Evolutionary conservation across 208 protist genomes (phyloP).

Genomic region (Leishmania aethiopica): DNA sequence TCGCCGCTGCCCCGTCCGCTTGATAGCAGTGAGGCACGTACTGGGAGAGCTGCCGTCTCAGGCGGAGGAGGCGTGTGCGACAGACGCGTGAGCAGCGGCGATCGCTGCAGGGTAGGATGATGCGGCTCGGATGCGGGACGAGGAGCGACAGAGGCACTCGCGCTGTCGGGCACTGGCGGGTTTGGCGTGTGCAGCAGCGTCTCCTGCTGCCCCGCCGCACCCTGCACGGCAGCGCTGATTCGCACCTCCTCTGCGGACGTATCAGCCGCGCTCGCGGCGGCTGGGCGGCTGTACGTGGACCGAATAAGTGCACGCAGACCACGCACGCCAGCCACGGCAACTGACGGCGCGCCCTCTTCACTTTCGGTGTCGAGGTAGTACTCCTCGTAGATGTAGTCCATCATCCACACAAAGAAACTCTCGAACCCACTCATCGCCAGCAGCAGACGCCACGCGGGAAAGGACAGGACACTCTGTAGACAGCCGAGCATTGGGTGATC

Average conservation of each 20-base stretch:
- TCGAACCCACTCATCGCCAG: constrained; percentile 82
- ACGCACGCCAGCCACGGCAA: constrained; percentile 64
- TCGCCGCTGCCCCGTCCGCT: background rate
- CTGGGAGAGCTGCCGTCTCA: background rate
- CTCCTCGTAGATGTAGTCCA: constrained; percentile 86
- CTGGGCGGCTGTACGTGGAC: constrained; percentile 48
- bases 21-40: background rate
- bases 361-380: constrained; percentile 49
- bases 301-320: constrained; percentile 71
- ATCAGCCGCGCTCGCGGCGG: background rate
- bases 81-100: background rate
- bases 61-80: constrained; percentile 8
- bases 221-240: background rate
- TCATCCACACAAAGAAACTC: constrained; percentile 79
- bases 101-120: background rate
- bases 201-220: background rate
- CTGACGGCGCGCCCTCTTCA: constrained; percentile 15
- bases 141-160: background rate
- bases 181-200: background rate
- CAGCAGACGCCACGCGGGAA: constrained; percentile 77
- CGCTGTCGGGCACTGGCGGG: background rate
- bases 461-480: constrained; percentile 65
- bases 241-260: background rate
- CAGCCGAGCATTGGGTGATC: background rate
- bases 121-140: constrained; percentile 9